Evolutionary conservation across 2,329 filamentous ascomycete genomes (phyloP), one percentile per base, ranked within the genome.

Genomic region (Talaromyces sp.): DNA sequence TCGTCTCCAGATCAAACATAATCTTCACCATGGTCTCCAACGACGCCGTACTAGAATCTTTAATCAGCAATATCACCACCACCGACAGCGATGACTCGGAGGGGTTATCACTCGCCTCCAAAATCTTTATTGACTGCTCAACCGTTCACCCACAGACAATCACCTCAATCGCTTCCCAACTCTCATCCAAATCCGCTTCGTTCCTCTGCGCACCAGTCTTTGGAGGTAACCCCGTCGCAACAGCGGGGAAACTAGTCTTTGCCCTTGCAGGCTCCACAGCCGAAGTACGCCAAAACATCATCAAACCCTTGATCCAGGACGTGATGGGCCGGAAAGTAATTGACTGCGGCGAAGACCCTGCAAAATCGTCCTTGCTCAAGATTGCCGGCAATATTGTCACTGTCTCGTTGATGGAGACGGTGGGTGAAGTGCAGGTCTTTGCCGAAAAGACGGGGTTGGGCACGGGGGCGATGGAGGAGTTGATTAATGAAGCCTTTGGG

Each of bases 101-200:
- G n/a, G 66, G 64, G 3, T 63, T 66, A 13, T 65, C 69, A 0
- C 66, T 89, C 35, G 79, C 79, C 31, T 88, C 86, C 63, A 96
- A 95, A 77, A 78, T 95, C 36, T 87, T 96, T 64, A 83, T 96
- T 17, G 91, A 96, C 67, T 91, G 88, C 78, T 93, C 89, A 3
- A 96, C 91, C 6, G 84, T 96, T 36, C 89, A 93, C 68, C 91
- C 91, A 0, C 84, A 90, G 53, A 90, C 89, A 1, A 71, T 75
- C 9, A 65, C 67, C 2, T 60, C 65, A 1, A 67, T 73, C 1
- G 66, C 71, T 7, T 63, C 69, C 8, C 63, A 70, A 56, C 63
- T 78, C 7, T 64, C 67, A 35, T 66, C 64, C 33, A 67, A 71
- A 37, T 65, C 70, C 17, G 76, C 72, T 0, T 65, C 67, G 13